Base-by-base conservation (phyloP, 331 rosid genomes). In the Saraca asoca region DNA sequence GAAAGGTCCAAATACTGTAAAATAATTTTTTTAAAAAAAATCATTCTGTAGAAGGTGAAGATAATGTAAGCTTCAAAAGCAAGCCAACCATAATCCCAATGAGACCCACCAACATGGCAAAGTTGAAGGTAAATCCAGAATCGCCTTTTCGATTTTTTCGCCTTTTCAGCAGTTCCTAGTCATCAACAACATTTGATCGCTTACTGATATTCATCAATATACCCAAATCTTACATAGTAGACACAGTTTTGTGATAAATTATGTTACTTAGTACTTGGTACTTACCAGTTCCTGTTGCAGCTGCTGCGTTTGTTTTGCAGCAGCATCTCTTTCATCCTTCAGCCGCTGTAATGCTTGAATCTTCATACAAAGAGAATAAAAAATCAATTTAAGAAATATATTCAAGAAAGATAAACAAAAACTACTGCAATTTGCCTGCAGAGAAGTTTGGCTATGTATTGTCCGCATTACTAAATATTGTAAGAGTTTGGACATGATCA, bases 261-360 rank as follows among this genome's bases (percentile, higher is more conserved):
- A 11, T 17, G 62, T 11, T 57, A 44, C 66, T 53, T 24, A 24
- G 31, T 33, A 68, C 66, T 53, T 24, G 3, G 31, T 33, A 68
- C 78, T 74, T 59, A 91, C 97, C 91, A 87, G 79, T 81, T 93
- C 97, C 71, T 81, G 95, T 78, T 83, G 96, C 69, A 93, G 94
- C 66, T 80, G 85, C 62, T 82, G 81, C 7, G 91, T 87, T 74
- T 82, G 97, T 73, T 81, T 83, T 41, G 74, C 74, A 69, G 88
- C 87, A 16, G 76, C 74, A 66, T 93, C 98, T 78, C 85, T 87
- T 80, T 93, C 98, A 76, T 86, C 98, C 81, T 80, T 86, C 79
- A 90, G 66, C 45, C 53, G 85, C 56, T 86, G 89, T 58, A 83
- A 31, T 66, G 83, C 59, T 82, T 82, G 87, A 50, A 52, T 66